Evolutionary conservation across 331 rosid species (phyloP).

Genomic region (Malus hybrid): DNA sequence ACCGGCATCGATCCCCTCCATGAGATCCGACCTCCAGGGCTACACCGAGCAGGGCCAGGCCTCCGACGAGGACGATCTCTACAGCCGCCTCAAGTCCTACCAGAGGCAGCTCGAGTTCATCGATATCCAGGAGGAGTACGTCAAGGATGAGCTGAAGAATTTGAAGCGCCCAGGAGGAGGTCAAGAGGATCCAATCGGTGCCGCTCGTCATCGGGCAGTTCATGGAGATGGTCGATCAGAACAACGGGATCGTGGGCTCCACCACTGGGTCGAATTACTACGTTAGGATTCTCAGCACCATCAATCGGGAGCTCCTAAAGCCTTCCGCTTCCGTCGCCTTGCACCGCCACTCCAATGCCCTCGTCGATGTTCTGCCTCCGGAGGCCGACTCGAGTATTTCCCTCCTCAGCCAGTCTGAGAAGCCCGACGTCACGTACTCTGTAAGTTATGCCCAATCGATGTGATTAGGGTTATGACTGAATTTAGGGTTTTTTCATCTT

Average conservation of each 20-base stretch:
- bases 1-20: slow-evolving; percentile 49
- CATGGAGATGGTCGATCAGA: slow-evolving; percentile 96
- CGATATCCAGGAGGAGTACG: slow-evolving; percentile 90
- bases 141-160: slow-evolving; percentile 90
- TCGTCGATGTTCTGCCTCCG: slow-evolving; percentile 92
- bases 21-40: slow-evolving; percentile 46
- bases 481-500: background rate
- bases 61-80: slow-evolving; percentile 76
- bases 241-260: slow-evolving; percentile 92
- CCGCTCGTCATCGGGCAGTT: slow-evolving; percentile 95
- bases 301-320: slow-evolving; percentile 81
- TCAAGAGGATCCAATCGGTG: slow-evolving; percentile 93
- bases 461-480: background rate
- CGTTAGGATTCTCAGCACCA: slow-evolving; percentile 85
- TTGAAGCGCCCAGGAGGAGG: slow-evolving; percentile 95
- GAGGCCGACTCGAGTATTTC: slow-evolving; percentile 98
- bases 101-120: slow-evolving; percentile 84
- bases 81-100: slow-evolving; percentile 63
- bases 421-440: slow-evolving; percentile 91
- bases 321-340: slow-evolving; percentile 94
- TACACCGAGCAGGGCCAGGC: slow-evolving; percentile 13
- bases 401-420: slow-evolving; percentile 94
- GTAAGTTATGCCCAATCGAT: slow-evolving; percentile 21
- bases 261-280: slow-evolving; percentile 96
- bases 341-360: slow-evolving; percentile 96